Evolutionary conservation across 2,329 filamentous ascomycete genomes (phyloP).

Genomic region (Fusarium fracticaudum): DNA sequence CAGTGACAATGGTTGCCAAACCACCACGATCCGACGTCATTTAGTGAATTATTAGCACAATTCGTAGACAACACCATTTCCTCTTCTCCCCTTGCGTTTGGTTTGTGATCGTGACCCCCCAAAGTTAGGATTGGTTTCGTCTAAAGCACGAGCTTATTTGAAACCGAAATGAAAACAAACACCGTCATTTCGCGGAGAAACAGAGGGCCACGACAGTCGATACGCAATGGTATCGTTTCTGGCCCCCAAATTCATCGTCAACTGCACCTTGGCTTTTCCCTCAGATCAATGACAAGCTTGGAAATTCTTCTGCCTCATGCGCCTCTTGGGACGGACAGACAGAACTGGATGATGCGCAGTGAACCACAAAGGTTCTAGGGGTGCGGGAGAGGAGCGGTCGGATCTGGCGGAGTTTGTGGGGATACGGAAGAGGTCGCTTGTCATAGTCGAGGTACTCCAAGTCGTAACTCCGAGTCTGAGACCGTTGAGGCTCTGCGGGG

Average conservation of each 20-base stretch:
- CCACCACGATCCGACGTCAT: conserved; percentile 33
- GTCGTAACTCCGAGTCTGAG: conserved; percentile 16
- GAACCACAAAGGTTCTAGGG: conserved; percentile 27
- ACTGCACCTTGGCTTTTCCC: conserved; percentile 6
- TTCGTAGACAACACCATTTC: conserved; percentile 23
- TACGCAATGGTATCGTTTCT: conserved; percentile 33
- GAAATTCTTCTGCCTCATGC: conserved; percentile 32
- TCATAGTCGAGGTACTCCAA: conserved; percentile 35
- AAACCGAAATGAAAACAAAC: conserved; percentile 5
- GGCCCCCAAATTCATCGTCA: conserved; percentile 14
- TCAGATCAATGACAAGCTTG: conserved; percentile 27
- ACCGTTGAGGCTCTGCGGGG: conserved; percentile 31
- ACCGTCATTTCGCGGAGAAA: conserved; percentile 9
- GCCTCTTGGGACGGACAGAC: neutral
- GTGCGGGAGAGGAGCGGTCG: conserved; percentile 18
- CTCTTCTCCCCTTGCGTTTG: conserved; percentile 15
- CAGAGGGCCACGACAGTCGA: conserved; percentile 33
- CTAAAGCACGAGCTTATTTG: conserved; percentile 4
- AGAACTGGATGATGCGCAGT: conserved; percentile 15
- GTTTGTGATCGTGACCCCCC: conserved; percentile 15
- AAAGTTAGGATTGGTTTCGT: neutral
- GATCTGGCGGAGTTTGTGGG: conserved; percentile 30
- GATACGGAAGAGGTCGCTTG: conserved; percentile 17
- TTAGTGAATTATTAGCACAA: neutral
- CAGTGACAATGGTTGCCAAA: conserved; percentile 30